These are phyloP conservation scores for Lignosus rhinocerotis DNA, from an alignment of 1,284 basidiomycete species.

Conservation along the genomic window DNA sequence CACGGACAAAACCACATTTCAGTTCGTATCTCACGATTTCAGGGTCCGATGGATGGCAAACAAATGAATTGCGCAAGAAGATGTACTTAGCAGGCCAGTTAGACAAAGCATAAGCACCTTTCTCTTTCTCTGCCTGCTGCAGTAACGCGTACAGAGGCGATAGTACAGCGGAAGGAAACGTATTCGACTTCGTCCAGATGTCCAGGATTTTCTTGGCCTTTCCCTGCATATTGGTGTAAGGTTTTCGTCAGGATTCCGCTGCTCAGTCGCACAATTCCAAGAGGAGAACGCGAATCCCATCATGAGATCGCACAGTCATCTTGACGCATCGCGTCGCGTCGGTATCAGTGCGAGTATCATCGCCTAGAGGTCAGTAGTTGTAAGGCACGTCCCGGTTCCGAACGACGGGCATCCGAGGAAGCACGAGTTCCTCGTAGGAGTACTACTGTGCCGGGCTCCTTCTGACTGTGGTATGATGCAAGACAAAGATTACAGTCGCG, in stretches of 20 bases:
- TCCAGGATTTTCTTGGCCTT: slow-evolving; percentile 93
- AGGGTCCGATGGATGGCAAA: slow-evolving; percentile 38
- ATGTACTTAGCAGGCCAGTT: slow-evolving; percentile 78
- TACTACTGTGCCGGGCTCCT: not conserved
- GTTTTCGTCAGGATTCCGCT: slow-evolving; percentile 37
- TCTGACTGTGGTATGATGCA: not conserved
- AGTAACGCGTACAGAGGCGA: slow-evolving; percentile 66
- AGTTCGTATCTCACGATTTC: slow-evolving; percentile 61
- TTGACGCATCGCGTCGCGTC: slow-evolving; percentile 7
- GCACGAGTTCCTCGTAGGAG: not conserved
- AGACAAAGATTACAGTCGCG: not conserved
- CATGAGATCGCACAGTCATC: slow-evolving; percentile 23
- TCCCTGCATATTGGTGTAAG: slow-evolving; percentile 61
- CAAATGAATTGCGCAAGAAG: slow-evolving; percentile 63
- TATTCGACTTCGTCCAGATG: slow-evolving; percentile 88
- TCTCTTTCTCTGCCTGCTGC: slow-evolving; percentile 52
- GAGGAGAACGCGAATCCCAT: slow-evolving; percentile 9
- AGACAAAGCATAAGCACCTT: slow-evolving; percentile 79
- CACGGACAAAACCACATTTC: slow-evolving; percentile 61
- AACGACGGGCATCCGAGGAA: not conserved
- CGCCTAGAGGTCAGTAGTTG: not conserved
- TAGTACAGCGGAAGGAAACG: slow-evolving; percentile 76
- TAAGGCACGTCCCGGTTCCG: not conserved
- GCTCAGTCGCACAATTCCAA: slow-evolving; percentile 11
- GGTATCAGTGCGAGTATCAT: not conserved